Evolutionary conservation across 495 filamentous ascomycete species (phyloP), one percentile per base, ranked within the genome.

Genomic region (Tuber magnatum): DNA sequence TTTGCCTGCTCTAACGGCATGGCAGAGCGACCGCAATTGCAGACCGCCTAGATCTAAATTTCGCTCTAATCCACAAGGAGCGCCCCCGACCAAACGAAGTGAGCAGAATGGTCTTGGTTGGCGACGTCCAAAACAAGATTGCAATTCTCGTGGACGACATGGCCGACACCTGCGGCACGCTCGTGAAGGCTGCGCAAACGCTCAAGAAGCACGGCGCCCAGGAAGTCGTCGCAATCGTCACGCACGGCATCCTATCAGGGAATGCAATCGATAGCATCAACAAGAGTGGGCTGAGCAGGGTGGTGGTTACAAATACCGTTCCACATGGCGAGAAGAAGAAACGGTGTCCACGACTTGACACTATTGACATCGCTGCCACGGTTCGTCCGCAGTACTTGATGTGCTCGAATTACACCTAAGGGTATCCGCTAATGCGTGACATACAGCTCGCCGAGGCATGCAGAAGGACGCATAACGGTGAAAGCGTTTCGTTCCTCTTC

Each of bases 31-130:
- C 95, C n/a, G 93, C 91, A 14, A 97, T 98, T 74, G 95, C 95
- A 73, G 96, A 98, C 83, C 91, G 93, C 38, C 89, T 99, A 69
- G 93, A 97, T 82, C 90, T 94, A 72, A 92, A 92, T 78, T 99
- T 99, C 84, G 95, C 95, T n/a, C 90, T 99, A 44, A 99, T 99
- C 82, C 95, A 98, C 89, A 98, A 98, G 85, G 94, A 98, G 85
- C 93, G 95, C 73, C 91, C 94, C 1, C 89, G 94, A 38, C 94
- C 95, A 72, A 97, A 97, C 83, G 95, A 97, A 84, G 94, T 98
- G 77, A 93, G 92, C 35, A 92, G 92, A 80, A 99, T 99, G 95
- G 94, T 97, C 79, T 91, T 97, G 46, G 92, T 97, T 74, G 93
- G 93, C 71, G 91, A 92, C 70, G 87, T 89, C 78, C 88, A 89